A percentile compares a stretch with the other conserved stretches of the same genome.
These are phyloP conservation scores for Coccinonectria pachysandricola DNA, from an alignment of 2,329 filamentous ascomycete genomes.

Conservation along the genomic window DNA sequence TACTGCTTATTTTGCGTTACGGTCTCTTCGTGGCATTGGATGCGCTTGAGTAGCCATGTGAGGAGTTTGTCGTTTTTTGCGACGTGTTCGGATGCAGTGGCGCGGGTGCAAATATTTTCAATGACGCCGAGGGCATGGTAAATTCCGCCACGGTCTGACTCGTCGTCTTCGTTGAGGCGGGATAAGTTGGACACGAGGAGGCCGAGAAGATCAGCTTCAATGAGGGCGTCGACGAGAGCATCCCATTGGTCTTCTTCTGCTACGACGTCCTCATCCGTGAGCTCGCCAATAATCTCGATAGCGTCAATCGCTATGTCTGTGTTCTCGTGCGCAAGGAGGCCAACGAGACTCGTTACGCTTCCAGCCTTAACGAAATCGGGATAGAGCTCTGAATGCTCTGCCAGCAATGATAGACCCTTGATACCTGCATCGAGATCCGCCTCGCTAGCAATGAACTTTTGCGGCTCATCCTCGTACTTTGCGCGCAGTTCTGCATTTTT, in stretches of 20 bases:
- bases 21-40: conserved; percentile 55
- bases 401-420: conserved; percentile 74
- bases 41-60: conserved; percentile 67
- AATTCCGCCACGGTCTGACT: conserved; percentile 69
- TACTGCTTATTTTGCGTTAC: conserved; percentile 93
- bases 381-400: conserved; percentile 79
- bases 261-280: conserved; percentile 86
- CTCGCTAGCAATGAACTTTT: conserved; percentile 76
- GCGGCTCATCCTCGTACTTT: conserved; percentile 68
- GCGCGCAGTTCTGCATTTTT: conserved; percentile 86
- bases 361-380: conserved; percentile 68
- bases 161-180: conserved; percentile 64
- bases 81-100: conserved; percentile 58
- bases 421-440: conserved; percentile 84
- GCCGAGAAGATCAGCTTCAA: conserved; percentile 61
- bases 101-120: conserved; percentile 73
- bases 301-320: conserved; percentile 91
- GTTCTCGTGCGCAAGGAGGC: conserved; percentile 85
- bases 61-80: conserved; percentile 59
- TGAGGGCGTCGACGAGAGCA: conserved; percentile 54
- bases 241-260: conserved; percentile 76
- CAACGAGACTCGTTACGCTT: conserved; percentile 63
- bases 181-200: conserved; percentile 68
- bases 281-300: conserved; percentile 78
- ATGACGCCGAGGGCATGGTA: conserved; percentile 77